Conservation (phyloP, 371 early-diverging fungal species). For the Smittium mucronatum region DNA sequence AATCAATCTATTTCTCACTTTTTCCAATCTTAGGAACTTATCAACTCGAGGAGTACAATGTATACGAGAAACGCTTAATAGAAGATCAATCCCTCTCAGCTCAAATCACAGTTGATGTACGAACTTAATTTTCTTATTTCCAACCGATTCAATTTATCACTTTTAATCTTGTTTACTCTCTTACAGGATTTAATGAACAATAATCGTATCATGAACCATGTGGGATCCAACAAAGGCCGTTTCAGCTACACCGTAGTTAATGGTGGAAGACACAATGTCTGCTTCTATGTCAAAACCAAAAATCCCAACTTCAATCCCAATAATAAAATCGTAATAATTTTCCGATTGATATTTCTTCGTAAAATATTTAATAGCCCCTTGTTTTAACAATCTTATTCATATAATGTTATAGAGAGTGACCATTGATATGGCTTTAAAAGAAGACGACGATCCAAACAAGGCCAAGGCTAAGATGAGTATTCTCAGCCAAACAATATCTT, state of each 20-base stretch:
- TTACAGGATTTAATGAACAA: conserved; percentile 31
- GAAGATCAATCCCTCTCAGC: conserved; percentile 53
- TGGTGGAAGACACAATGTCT: conserved; percentile 81
- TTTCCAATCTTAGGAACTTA: conserved; percentile 44
- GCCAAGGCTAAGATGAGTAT: conserved; percentile 41
- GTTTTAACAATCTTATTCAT: conserved; percentile 17
- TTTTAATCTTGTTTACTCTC: conserved; percentile 12
- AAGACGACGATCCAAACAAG: conserved; percentile 43
- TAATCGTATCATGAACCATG: conserved; percentile 53
- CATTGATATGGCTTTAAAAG: conserved; percentile 64
- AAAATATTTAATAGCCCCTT: not conserved
- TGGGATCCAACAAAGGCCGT: conserved; percentile 51
- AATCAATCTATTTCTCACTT: not conserved
- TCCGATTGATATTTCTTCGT: not conserved
- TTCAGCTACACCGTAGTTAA: conserved; percentile 80
- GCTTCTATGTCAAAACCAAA: conserved; percentile 42
- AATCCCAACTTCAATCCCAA: conserved; percentile 7
- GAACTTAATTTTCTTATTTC: conserved; percentile 17
- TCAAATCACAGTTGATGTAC: conserved; percentile 62
- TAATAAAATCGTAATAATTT: conserved; percentile 1
- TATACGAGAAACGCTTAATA: conserved; percentile 45
- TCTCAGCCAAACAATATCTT: conserved; percentile 53
- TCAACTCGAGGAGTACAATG: conserved; percentile 65
- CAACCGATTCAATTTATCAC: not conserved
- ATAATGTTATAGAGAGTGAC: conserved; percentile 31